Conservation (phyloP, 140 eudicot genomes). For the Cichorium intybus region DNA sequence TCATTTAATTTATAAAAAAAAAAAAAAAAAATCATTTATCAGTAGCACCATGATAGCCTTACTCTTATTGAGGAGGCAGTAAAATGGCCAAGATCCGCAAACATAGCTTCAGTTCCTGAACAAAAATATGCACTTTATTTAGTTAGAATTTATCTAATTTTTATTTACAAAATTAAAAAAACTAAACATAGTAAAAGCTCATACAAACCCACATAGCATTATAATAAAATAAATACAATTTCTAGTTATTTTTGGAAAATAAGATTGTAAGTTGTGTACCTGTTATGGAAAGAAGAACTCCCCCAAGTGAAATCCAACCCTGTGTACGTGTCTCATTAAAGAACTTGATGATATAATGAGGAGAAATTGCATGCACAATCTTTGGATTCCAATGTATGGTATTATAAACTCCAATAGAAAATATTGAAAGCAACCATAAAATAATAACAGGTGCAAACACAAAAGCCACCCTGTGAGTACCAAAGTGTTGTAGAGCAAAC, state of each 20-base stretch:
- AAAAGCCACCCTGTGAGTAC: slow-evolving; percentile 30
- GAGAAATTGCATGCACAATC: slow-evolving; percentile 26
- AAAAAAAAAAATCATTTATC: background rate
- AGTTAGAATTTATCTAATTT: too few relatives aligned
- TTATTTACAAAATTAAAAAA: too few relatives aligned
- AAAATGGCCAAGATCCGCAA: slow-evolving; percentile 69
- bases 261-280: background rate
- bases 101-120: slow-evolving; percentile 48
- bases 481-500: slow-evolving; percentile 36
- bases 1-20: background rate
- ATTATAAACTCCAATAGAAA: slow-evolving; percentile 29
- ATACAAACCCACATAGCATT: too few relatives aligned
- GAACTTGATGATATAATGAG: slow-evolving; percentile 26
- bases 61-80: slow-evolving; percentile 46
- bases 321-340: slow-evolving; percentile 12
- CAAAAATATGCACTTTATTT: background rate
- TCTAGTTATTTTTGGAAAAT: too few relatives aligned
- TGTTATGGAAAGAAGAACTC: slow-evolving; percentile 25
- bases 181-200: too few relatives aligned
- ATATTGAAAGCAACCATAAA: slow-evolving; percentile 29
- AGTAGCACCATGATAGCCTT: background rate
- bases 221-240: too few relatives aligned
- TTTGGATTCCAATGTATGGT: slow-evolving; percentile 30
- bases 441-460: slow-evolving; percentile 34
- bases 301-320: slow-evolving; percentile 25